Conservation (phyloP, 306 rosid genomes). For the Prunus persica region DNA sequence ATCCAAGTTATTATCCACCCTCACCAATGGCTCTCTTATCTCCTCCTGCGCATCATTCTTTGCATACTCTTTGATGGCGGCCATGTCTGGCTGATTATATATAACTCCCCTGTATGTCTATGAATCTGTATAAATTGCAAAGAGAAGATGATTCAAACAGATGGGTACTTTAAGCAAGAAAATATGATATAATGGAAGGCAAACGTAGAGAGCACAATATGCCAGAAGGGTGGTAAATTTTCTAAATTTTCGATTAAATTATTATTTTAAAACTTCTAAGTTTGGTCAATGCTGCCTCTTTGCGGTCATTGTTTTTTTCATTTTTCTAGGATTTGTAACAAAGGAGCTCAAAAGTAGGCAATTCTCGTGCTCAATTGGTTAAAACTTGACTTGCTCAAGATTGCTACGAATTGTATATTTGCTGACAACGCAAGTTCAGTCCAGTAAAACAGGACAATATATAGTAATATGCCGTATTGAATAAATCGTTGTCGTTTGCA, state of each 20-base stretch:
- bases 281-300: background rate
- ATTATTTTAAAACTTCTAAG: background rate
- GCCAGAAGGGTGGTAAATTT: background rate
- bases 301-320: background rate
- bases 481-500: background rate
- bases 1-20: background rate
- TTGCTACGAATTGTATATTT: background rate
- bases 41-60: conserved; percentile 31
- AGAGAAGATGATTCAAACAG: conserved; percentile 7
- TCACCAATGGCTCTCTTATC: conserved; percentile 45
- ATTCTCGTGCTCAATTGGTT: background rate
- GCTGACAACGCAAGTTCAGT: background rate
- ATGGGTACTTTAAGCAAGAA: conserved; percentile 10
- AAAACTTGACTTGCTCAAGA: conserved; percentile 1
- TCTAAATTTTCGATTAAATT: background rate
- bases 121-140: background rate
- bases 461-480: background rate
- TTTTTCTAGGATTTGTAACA: background rate
- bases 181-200: conserved; percentile 7
- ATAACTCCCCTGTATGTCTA: background rate
- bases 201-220: background rate
- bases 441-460: background rate
- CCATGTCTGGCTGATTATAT: conserved; percentile 41
- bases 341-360: background rate
- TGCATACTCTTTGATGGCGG: conserved; percentile 42